Base-by-base conservation (phyloP, 2,329 filamentous ascomycete genomes). In the Aspergillus udagawae region DNA sequence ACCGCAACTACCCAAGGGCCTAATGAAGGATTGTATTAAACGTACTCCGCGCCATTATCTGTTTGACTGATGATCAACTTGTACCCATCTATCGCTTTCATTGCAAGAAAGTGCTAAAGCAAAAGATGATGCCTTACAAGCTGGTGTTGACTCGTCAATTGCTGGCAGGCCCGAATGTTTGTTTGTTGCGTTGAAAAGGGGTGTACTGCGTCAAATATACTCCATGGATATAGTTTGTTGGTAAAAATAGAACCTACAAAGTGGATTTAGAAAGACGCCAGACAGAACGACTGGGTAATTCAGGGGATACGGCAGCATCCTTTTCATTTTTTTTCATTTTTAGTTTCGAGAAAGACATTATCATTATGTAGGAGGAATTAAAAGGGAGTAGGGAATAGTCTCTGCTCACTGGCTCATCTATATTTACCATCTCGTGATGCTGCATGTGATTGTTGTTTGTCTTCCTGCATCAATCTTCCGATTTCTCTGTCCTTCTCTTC, bases 401-500 rank as follows among this genome's bases (percentile, higher is more conserved):
- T 25, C 23, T 25, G 23, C 23, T 25, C 23, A 25, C 23, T 25
- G 23, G 3, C 23, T 35, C 29, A 23, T 47, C 20, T 32, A 21
- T 42, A 23, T 23, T 47, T 47, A 23, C 21, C 21, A 47, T 23
- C 28, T 25, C 29, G 25, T 49, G 23, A 38, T 27, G n/a, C 45
- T 14, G 21, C 52, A 49, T 54, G 44, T 54, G 52, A 54, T 54
- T 49, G 5, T n/a, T 45, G 20, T 54, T 14, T 21, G 27, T 49
- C 20, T 47, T 45, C 47, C 27, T 50, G 42, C 42, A 45, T 45
- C 42, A 45, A 45, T 45, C n/a, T 12, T 45, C 47, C 14, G 20
- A 10, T 45, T 45, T 23, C 8, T 21, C 41, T 45, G 8, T 45
- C 17, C 42, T 44, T 45, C n/a, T 45, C 42, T 45, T 3, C 21